These are phyloP conservation scores for Poa annua DNA, from an alignment of 176 grass and related monocot species.

Conservation along the genomic window DNA sequence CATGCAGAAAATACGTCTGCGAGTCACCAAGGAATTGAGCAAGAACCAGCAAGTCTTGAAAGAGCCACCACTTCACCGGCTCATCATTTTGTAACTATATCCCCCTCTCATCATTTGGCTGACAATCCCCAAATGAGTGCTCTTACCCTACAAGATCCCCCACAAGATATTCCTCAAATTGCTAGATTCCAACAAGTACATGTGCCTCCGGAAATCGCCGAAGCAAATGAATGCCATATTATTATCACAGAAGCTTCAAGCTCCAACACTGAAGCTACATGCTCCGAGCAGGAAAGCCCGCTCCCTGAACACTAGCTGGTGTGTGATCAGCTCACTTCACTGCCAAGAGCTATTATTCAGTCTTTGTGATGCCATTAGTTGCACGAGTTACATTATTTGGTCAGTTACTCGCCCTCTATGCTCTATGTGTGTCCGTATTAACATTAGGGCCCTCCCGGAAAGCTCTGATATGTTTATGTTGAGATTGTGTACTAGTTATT, in stretches of 20 bases:
- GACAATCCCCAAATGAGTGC: neutral
- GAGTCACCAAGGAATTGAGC: neutral
- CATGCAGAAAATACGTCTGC: neutral
- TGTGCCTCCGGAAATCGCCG: neutral
- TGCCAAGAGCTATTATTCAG: neutral
- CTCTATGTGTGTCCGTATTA: neutral
- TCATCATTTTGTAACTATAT: neutral
- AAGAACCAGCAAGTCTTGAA: neutral
- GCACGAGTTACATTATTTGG: neutral
- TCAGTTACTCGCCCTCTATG: neutral
- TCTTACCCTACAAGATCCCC: neutral
- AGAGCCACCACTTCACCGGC: neutral
- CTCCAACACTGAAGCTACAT: neutral
- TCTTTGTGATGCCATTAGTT: neutral
- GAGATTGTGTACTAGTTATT: too few relatives aligned
- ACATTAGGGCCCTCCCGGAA: neutral
- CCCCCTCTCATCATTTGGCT: neutral
- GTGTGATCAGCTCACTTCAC: neutral
- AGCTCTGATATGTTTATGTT: neutral
- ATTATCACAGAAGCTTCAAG: neutral
- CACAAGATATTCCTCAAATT: constrained; percentile 8
- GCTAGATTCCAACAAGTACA: neutral
- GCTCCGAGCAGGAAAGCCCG: neutral
- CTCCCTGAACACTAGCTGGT: neutral
- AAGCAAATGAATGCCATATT: neutral